phyloP scores from a whole-genome alignment of 73 alveolate species.

The Paraurostyla sp. region DNA sequence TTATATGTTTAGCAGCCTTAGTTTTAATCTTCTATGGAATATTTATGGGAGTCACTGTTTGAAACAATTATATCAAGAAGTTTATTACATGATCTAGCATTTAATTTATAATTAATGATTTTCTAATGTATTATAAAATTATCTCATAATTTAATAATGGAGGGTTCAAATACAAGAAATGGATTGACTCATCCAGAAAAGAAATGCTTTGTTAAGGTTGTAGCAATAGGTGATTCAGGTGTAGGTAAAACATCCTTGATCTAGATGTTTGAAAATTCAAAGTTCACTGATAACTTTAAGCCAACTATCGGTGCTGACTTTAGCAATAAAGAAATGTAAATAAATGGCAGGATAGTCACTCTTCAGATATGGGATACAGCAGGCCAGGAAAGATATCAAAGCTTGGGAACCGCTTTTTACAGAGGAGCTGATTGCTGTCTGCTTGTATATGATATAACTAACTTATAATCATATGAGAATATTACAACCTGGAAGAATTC shows the following conservation, averaged over 20 bases:
- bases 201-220: conserved; percentile 69
- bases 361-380: conserved; percentile 82
- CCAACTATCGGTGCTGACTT: conserved; percentile 93
- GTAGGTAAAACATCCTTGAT: conserved; percentile 78
- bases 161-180: not conserved
- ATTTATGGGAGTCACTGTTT: not conserved
- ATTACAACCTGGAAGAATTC: conserved; percentile 48
- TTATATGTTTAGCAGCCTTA: not conserved
- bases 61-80: too few species aligned
- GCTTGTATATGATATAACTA: conserved; percentile 70
- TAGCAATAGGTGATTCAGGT: conserved; percentile 78
- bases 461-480: conserved; percentile 66
- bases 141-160: not conserved
- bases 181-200: not conserved
- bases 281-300: conserved; percentile 68
- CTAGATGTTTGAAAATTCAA: conserved; percentile 45
- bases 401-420: conserved; percentile 69
- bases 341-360: conserved; percentile 67
- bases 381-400: conserved; percentile 77
- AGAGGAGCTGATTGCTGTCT: conserved; percentile 73
- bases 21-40: not conserved
- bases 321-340: conserved; percentile 75
- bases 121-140: too few species aligned
- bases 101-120: too few species aligned
- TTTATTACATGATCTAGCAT: too few species aligned